Evolutionary conservation across 2,329 filamentous ascomycete genomes (phyloP), one percentile per base, ranked within the genome.

Genomic region (Colletotrichum salicis): DNA sequence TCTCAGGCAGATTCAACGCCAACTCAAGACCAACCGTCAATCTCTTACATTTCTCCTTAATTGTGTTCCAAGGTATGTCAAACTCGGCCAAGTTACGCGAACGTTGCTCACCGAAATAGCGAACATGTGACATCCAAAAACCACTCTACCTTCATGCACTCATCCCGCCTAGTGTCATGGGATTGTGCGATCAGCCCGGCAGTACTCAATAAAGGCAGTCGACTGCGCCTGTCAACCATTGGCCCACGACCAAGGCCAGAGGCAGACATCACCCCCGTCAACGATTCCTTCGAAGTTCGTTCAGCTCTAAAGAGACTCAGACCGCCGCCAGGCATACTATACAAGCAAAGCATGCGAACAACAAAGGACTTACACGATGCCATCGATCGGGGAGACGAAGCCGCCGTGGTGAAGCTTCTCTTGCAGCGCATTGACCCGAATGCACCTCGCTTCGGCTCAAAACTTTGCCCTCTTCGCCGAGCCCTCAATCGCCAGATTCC

Each of bases 311-410:
- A 65, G 13, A 57, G 71, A 57, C 72, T 73, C 29, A 63, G 51
- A 45, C 72, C 72, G 15, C 54, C 60, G 31, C 70, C 66, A 1
- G 70, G 72, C 15, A 64, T 51, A 2, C n/a, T 73, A 13, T 68
- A 37, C 68, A 71, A 64, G 24, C 74, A 66, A 48, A 73, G 54
- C 62, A 67, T 58, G n/a, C 64, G 64, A 29, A 59, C 71, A 10
- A 74, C 67, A 5, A 71, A 74, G 22, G 71, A 76, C 55, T 60
- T 78, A 24, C 76, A 78, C 62, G 67, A 74, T 19, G 76, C 76
- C 65, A 77, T 78, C 41, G 76, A 77, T 27, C 60, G 63, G 51
- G 70, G 58, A 33, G 76, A 77, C 33, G 65, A 67, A 11, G 65
- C 71, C 11, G 70, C 74, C 55, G 73, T 78, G 24, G 70, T 77